Evolutionary conservation across 2,329 filamentous ascomycete species (phyloP).

Genomic region (Cladosporium sp.): DNA sequence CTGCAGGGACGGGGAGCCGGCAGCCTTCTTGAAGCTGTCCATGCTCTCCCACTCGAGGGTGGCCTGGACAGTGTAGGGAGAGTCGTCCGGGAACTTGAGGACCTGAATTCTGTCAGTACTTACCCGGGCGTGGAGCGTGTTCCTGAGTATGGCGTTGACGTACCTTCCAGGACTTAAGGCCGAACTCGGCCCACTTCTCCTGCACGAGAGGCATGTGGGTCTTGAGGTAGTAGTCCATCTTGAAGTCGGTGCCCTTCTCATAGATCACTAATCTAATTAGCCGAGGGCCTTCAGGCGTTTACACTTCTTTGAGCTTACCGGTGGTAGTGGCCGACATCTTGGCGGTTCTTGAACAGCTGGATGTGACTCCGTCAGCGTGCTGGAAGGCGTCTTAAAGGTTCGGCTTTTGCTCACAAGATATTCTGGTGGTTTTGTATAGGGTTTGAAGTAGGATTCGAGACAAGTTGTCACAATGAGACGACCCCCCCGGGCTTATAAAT

Average conservation of each 20-base stretch:
- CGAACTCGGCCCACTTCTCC: conserved; percentile 26
- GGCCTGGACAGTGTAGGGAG: conserved; percentile 29
- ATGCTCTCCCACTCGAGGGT: conserved; percentile 28
- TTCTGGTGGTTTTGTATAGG: no score
- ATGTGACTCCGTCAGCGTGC: background rate
- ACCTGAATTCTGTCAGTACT: conserved; percentile 15
- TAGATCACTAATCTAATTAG: conserved; percentile 25
- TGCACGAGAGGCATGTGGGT: conserved; percentile 35
- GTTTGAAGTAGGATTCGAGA: no score
- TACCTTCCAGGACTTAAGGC: conserved; percentile 26
- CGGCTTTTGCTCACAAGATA: no score
- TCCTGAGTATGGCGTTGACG: background rate
- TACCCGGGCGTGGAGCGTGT: background rate
- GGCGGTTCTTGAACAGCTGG: background rate
- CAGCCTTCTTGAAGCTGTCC: conserved; percentile 24
- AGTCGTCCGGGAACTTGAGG: conserved; percentile 25
- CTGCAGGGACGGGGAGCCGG: conserved; percentile 17
- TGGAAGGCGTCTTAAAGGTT: background rate
- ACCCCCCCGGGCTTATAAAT: background rate
- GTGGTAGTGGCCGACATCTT: conserved; percentile 6
- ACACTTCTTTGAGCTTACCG: background rate
- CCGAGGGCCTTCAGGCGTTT: background rate
- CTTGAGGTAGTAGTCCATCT: conserved; percentile 35
- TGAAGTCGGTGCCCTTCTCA: conserved; percentile 31
- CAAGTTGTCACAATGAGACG: no score